Evolutionary conservation across 441 rosid species (phyloP), one percentile per base, ranked within the genome.

Genomic region (Populus hybrid): DNA sequence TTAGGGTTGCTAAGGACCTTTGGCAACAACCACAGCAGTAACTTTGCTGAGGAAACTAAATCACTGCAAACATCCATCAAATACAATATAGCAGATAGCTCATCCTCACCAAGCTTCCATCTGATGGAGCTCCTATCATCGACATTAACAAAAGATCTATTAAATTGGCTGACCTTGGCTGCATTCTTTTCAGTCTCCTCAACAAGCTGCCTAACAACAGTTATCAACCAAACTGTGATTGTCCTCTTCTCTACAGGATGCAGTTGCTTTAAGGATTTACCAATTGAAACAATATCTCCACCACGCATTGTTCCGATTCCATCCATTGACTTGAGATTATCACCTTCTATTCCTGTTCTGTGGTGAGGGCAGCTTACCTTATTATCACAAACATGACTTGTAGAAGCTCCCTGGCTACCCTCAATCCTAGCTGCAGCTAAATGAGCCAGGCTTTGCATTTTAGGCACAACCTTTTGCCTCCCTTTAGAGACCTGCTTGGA

Each of bases 71-170:
- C 80, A 89, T 97, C 99, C 90, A 97, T 79, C 79, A 95, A 82
- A 87, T 88, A 90, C 82, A 95, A 81, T 78, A 97, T 80, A 42
- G 88, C 75, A 75, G 96, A 91, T 74, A 97, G 86, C 86, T 94
- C 98, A 79, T 94, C 99, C 86, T 91, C 99, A 77, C 97, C 93
- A 77, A 97, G 93, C 88, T 90, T 97, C 99, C 99, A 95, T 79
- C 87, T 82, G 46, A 76, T 18, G 64, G 90, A 82, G 78, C 79
- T 85, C 83, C 86, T 87, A 70, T 91, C 98, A 85, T 94, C 98
- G 74, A 84, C 79, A n/a, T 91, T 82, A 83, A 87, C 81, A 75
- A 81, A 87, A 82, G 89, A 81, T 84, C 93, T 85, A 78, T 74
- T 81, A 76, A 79, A 83, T 85, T 90, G 98, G 85, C 93, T 90